phyloP scores from a whole-genome alignment of 805 yeast species.

The Candida krabiensis region DNA sequence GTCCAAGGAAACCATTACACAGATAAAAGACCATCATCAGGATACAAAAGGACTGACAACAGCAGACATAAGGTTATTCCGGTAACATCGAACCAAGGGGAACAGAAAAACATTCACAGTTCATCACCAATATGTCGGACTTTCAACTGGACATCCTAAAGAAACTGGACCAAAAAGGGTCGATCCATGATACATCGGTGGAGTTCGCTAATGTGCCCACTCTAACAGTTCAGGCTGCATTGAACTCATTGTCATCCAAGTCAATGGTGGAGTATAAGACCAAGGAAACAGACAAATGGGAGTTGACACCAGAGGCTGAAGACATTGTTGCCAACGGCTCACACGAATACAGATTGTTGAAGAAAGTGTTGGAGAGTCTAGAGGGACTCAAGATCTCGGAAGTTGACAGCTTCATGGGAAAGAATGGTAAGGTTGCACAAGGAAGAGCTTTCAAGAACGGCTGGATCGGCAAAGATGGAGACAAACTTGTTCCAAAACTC shows the following conservation, averaged over 20 bases:
- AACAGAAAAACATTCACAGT: no score
- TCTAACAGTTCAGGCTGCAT: constrained; percentile 72
- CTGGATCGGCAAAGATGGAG: constrained; percentile 91
- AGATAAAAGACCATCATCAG: no score
- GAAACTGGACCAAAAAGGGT: constrained; percentile 59
- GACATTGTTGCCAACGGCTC: constrained; percentile 81
- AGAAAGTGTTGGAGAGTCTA: constrained; percentile 68
- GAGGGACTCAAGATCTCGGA: constrained; percentile 85
- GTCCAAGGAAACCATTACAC: no score
- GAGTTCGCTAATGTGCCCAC: constrained; percentile 67
- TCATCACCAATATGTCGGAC: constrained; percentile 61
- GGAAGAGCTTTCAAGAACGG: constrained; percentile 97
- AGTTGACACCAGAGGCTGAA: constrained; percentile 76
- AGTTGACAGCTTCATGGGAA: constrained; percentile 69
- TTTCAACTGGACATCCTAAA: constrained; percentile 64
- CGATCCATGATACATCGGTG: constrained; percentile 66
- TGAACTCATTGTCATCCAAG: constrained; percentile 82
- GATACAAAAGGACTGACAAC: neutral
- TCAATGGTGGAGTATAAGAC: constrained; percentile 74
- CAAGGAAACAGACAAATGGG: constrained; percentile 74
- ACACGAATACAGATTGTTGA: constrained; percentile 80
- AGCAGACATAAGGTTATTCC: neutral
- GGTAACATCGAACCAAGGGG: no score
- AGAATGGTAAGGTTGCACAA: constrained; percentile 89
- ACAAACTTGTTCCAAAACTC: constrained; percentile 65